Evolutionary conservation across 305 asterid genomes (phyloP).

Genomic region (Stenogyne calaminthoides): DNA sequence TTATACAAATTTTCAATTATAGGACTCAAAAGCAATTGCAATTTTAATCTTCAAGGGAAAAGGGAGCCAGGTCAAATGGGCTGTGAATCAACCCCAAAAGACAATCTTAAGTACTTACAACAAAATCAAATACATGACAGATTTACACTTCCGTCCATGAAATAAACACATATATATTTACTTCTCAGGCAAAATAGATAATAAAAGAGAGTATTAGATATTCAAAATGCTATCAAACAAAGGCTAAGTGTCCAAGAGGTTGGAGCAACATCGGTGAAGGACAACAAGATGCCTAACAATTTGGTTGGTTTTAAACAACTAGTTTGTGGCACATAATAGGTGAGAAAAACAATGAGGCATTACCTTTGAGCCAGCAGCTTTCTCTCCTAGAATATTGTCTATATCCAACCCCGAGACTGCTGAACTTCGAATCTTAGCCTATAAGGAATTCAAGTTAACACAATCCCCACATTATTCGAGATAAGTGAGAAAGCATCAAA

Average conservation of each 20-base stretch:
- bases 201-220: neutral
- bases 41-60: too few relatives aligned
- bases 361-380: slow-evolving; percentile 71
- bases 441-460: slow-evolving; percentile 21
- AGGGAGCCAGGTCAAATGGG: too few relatives aligned
- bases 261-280: neutral
- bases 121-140: too few relatives aligned
- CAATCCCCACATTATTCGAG: neutral
- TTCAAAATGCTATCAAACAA: neutral
- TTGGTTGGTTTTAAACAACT: neutral
- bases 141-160: too few relatives aligned
- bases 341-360: slow-evolving; percentile 1
- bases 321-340: neutral
- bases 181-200: too few relatives aligned
- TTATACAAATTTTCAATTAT: too few relatives aligned
- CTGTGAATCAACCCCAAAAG: too few relatives aligned
- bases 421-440: slow-evolving; percentile 81
- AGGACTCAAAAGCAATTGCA: too few relatives aligned
- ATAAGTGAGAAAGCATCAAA: slow-evolving; percentile 13
- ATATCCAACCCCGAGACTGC: slow-evolving; percentile 66
- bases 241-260: neutral
- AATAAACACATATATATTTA: too few relatives aligned
- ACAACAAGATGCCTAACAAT: too few relatives aligned
- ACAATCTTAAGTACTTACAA: too few relatives aligned
- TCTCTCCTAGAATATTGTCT: slow-evolving; percentile 51